phyloP scores from a whole-genome alignment of 371 early-diverging fungal species.

The Mucor sp. region DNA sequence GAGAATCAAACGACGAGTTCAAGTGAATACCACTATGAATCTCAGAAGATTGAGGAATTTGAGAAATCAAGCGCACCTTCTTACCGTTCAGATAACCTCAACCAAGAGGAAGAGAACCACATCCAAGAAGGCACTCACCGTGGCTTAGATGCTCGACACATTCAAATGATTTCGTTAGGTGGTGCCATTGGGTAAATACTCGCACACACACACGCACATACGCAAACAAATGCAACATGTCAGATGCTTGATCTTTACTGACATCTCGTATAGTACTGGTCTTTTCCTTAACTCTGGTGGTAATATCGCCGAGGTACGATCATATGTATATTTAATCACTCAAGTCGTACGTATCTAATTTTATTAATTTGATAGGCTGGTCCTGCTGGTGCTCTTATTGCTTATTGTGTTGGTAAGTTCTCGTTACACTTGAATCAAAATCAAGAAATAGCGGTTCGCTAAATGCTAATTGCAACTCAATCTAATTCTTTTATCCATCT shows the following conservation, averaged over 20 bases:
- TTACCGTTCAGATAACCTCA: conserved; percentile 3
- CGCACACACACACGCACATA: background rate
- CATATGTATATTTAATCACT: background rate
- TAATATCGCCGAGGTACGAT: conserved; percentile 54
- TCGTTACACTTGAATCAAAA: conserved; percentile 4
- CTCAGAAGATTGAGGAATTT: conserved; percentile 13
- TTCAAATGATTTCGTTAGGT: conserved; percentile 81
- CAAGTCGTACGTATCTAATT: background rate
- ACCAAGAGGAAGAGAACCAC: conserved; percentile 34
- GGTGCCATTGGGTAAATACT: conserved; percentile 63
- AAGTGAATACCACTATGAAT: conserved; percentile 8
- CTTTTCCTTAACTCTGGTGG: conserved; percentile 80
- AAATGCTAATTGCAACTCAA: conserved; percentile 3
- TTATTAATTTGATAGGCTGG: conserved; percentile 59
- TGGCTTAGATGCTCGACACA: conserved; percentile 67
- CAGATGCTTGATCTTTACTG: background rate
- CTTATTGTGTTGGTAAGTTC: conserved; percentile 64
- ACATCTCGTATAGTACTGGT: conserved; percentile 59
- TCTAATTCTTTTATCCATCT: conserved; percentile 8
- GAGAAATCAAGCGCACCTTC: conserved; percentile 8
- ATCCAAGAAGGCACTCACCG: conserved; percentile 44
- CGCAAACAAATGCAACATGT: too few relatives aligned
- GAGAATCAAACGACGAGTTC: conserved; percentile 2
- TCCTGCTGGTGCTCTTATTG: conserved; percentile 76
- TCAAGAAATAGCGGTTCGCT: conserved; percentile 1